These are phyloP conservation scores for Aspergillus asperescens DNA, from an alignment of 495 filamentous ascomycete species.

Conservation along the genomic window DNA sequence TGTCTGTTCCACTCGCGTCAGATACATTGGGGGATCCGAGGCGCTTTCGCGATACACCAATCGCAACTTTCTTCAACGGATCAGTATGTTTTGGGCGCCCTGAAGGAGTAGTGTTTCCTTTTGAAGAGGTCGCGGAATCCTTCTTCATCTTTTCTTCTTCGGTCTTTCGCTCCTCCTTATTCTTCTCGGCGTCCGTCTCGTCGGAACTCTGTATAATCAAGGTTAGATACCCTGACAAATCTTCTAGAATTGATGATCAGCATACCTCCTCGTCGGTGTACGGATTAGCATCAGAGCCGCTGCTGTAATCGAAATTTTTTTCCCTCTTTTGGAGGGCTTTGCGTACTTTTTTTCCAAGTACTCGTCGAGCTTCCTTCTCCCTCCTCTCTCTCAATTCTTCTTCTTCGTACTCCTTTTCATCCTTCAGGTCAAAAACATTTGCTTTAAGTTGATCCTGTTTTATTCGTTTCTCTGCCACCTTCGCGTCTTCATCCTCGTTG, in stretches of 20 bases:
- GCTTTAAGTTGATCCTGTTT: conserved; percentile 83
- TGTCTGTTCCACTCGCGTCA: conserved; percentile 86
- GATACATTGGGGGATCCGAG: conserved; percentile 82
- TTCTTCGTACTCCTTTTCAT: conserved; percentile 79
- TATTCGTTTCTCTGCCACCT: conserved; percentile 78
- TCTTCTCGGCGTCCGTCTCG: conserved; percentile 45
- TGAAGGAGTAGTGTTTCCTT: conserved; percentile 71
- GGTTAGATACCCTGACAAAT: not conserved
- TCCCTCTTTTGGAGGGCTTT: conserved; percentile 80
- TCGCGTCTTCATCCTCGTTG: conserved; percentile 79
- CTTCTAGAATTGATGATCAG: not conserved
- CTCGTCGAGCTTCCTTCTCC: conserved; percentile 60
- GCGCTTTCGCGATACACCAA: conserved; percentile 62
- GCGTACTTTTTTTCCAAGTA: conserved; percentile 66
- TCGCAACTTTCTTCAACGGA: conserved; percentile 52
- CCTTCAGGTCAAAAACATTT: conserved; percentile 77
- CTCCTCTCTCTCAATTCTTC: conserved; percentile 66
- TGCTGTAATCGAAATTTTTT: conserved; percentile 77
- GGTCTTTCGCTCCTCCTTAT: conserved; percentile 65
- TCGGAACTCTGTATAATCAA: conserved; percentile 35
- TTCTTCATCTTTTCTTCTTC: conserved; percentile 57
- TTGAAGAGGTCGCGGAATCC: conserved; percentile 56
- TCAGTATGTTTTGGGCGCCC: conserved; percentile 50
- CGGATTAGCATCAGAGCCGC: conserved; percentile 67
- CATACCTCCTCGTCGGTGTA: conserved; percentile 56